phyloP scores from a whole-genome alignment of 2,329 filamentous ascomycete genomes.

The Xylariaceae sp. region DNA sequence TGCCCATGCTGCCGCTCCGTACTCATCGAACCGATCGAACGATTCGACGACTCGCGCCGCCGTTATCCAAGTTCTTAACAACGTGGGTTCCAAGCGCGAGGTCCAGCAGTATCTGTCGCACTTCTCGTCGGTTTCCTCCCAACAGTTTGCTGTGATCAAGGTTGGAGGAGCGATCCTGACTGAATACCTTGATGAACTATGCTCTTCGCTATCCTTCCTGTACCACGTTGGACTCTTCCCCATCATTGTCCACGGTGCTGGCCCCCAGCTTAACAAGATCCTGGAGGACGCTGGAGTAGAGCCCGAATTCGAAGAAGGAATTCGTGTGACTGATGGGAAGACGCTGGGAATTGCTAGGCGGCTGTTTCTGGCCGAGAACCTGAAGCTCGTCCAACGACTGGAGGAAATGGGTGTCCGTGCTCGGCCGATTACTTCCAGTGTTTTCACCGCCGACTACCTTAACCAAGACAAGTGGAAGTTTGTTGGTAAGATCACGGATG shows the following conservation, averaged over 20 bases:
- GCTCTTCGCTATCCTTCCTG: slow-evolving; percentile 82
- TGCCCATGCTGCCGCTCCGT: slow-evolving; percentile 7
- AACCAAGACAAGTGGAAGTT: slow-evolving; percentile 95
- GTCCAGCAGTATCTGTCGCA: slow-evolving; percentile 97
- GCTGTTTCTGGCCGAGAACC: slow-evolving; percentile 92
- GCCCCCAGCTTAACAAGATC: slow-evolving; percentile 89
- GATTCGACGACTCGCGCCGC: slow-evolving; percentile 69
- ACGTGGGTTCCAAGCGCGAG: slow-evolving; percentile 93
- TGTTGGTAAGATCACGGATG: slow-evolving; percentile 90
- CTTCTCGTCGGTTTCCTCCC: slow-evolving; percentile 92
- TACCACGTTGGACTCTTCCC: slow-evolving; percentile 94
- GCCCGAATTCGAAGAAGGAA: slow-evolving; percentile 94
- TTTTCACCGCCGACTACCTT: slow-evolving; percentile 89
- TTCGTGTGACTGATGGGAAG: slow-evolving; percentile 92
- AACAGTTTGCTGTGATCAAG: slow-evolving; percentile 98
- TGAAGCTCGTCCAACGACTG: slow-evolving; percentile 84
- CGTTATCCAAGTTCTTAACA: slow-evolving; percentile 86
- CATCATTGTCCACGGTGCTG: slow-evolving; percentile 91
- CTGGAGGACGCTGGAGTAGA: slow-evolving; percentile 88
- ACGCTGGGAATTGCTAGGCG: slow-evolving; percentile 86
- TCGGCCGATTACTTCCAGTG: slow-evolving; percentile 81
- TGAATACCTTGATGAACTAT: slow-evolving; percentile 88
- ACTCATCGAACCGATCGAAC: slow-evolving; percentile 24
- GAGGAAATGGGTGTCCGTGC: slow-evolving; percentile 87
- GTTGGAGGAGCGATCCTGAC: slow-evolving; percentile 94